Conservation (phyloP, 352 stramenopile species). For the Pythium grandisporangium region DNA sequence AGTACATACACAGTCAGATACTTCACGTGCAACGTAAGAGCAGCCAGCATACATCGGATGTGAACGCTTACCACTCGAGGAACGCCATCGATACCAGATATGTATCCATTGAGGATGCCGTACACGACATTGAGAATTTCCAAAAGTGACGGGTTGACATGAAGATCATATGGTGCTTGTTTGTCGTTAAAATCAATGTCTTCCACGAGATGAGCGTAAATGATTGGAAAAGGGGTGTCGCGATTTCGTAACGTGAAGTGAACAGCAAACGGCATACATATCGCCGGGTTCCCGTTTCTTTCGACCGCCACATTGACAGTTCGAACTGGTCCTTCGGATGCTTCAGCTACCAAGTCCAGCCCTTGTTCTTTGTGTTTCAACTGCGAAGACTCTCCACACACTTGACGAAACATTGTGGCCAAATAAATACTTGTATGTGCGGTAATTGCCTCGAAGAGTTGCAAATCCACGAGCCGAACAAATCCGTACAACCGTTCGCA, state of each 20-base stretch:
- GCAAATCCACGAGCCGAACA: conserved; percentile 32
- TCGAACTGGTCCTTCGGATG: too few relatives aligned
- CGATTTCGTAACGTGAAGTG: too few relatives aligned
- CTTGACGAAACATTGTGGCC: conserved; percentile 14
- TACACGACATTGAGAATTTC: conserved; percentile 35
- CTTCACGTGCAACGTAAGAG: background rate
- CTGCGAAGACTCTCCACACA: too few relatives aligned
- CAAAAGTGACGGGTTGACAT: conserved; percentile 17
- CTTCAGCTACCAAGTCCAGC: too few relatives aligned
- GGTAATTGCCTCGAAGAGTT: conserved; percentile 32
- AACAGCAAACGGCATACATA: too few relatives aligned
- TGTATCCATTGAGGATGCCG: conserved; percentile 27
- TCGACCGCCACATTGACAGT: too few relatives aligned
- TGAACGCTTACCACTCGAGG: conserved; percentile 29
- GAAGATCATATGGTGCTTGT: background rate
- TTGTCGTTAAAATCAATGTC: conserved; percentile 1
- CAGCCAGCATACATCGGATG: background rate
- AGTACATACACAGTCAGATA: background rate
- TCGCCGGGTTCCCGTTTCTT: too few relatives aligned
- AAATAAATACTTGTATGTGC: conserved; percentile 24
- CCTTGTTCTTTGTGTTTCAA: too few relatives aligned
- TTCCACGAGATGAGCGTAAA: conserved; percentile 8
- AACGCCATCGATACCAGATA: conserved; percentile 26
- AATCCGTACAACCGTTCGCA: conserved; percentile 49
- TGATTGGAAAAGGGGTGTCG: conserved; percentile 11